These are phyloP conservation scores for Achlya hypogyna DNA, from an alignment of 352 stramenopile species.

Conservation along the genomic window DNA sequence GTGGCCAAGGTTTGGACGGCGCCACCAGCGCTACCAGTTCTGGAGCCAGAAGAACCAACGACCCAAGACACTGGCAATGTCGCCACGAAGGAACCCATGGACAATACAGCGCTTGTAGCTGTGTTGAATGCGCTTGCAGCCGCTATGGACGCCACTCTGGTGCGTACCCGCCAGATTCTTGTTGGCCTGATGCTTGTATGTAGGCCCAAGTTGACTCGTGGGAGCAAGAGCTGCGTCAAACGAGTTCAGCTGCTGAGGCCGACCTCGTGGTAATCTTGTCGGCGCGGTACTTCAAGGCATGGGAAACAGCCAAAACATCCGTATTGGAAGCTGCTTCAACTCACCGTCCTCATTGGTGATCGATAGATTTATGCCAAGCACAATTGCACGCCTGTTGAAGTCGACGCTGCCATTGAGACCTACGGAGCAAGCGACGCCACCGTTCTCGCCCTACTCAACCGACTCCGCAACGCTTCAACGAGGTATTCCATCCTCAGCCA, in stretches of 20 bases:
- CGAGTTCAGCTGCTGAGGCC: not conserved
- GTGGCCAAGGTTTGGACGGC: not conserved
- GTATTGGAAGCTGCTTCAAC: too few relatives aligned
- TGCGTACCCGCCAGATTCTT: not conserved
- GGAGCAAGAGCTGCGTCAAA: not conserved
- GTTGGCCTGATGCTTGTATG: not conserved
- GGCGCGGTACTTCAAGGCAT: not conserved
- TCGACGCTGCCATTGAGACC: not conserved
- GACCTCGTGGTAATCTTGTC: not conserved
- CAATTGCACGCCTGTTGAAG: not conserved
- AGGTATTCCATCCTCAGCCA: not conserved
- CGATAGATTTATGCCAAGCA: constrained; percentile 10
- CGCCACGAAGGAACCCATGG: not conserved
- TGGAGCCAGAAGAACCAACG: not conserved
- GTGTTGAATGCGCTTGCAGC: not conserved
- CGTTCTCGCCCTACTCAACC: not conserved
- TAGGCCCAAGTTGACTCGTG: not conserved
- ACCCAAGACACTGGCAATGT: not conserved
- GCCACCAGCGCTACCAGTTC: not conserved
- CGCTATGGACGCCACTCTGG: not conserved
- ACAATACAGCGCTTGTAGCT: not conserved
- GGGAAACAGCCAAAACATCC: not conserved
- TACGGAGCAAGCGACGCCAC: too few relatives aligned
- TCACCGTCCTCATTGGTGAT: not conserved
- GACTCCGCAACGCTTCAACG: not conserved